phyloP scores from a whole-genome alignment of 768 basidiomycete genomes.

The Hemileccinum rubropunctum region DNA sequence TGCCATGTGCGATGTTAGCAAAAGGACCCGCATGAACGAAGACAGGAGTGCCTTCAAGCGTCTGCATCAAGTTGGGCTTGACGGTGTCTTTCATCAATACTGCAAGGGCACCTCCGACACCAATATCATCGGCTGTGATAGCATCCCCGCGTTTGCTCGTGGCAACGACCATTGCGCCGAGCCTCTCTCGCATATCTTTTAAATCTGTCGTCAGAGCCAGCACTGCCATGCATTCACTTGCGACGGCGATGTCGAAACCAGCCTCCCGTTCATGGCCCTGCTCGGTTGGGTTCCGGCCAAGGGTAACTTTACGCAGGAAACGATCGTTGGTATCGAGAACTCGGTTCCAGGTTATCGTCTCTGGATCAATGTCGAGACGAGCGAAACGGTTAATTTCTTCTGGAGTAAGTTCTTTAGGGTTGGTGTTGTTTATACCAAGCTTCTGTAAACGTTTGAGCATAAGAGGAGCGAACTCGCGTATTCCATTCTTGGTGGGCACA shows the following conservation, averaged over 20 bases:
- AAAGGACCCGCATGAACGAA: slow-evolving; percentile 99
- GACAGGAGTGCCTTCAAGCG: slow-evolving; percentile 96
- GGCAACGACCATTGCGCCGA: slow-evolving; percentile 97
- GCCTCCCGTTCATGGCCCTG: slow-evolving; percentile 85
- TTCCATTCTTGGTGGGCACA: slow-evolving; percentile 90
- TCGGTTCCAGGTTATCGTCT: slow-evolving; percentile 97
- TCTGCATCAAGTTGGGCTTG: slow-evolving; percentile 99
- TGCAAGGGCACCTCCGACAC: slow-evolving; percentile 91
- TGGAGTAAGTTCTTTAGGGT: slow-evolving; percentile 88
- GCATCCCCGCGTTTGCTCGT: slow-evolving; percentile 89
- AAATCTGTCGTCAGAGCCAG: slow-evolving; percentile 86
- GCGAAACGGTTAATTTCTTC: slow-evolving; percentile 91
- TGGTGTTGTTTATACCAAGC: slow-evolving; percentile 91
- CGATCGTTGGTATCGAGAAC: slow-evolving; percentile 97
- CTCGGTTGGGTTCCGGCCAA: slow-evolving; percentile 90
- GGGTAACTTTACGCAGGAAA: slow-evolving; percentile 89
- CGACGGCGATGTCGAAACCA: slow-evolving; percentile 96
- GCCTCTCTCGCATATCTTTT: slow-evolving; percentile 85
- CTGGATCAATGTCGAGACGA: slow-evolving; percentile 85
- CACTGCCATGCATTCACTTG: slow-evolving; percentile 98
- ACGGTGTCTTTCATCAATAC: slow-evolving; percentile 99
- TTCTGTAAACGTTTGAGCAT: slow-evolving; percentile 96
- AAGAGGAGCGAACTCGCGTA: slow-evolving; percentile 90
- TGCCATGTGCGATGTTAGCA: slow-evolving; percentile 98
- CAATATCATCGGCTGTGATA: slow-evolving; percentile 94